Conservation (phyloP, 805 yeast species). For the Spathaspora sp. region DNA sequence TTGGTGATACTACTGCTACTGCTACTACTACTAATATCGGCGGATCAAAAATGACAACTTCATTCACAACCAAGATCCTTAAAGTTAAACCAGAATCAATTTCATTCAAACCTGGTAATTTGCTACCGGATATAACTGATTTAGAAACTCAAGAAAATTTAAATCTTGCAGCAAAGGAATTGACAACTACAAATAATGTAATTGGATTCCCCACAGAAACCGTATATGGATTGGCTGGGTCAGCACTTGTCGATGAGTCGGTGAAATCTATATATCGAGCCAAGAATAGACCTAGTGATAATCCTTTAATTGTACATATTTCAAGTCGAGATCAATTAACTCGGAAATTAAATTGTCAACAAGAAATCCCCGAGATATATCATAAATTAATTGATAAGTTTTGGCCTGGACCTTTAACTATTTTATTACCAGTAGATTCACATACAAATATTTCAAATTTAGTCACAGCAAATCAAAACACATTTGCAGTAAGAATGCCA, state of each 20-base stretch:
- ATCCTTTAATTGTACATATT: constrained; percentile 89
- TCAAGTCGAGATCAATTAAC: constrained; percentile 72
- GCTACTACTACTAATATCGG: background rate
- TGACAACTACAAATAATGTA: constrained; percentile 50
- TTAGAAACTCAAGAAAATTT: constrained; percentile 49
- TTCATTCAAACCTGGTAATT: constrained; percentile 40
- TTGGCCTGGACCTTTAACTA: constrained; percentile 98
- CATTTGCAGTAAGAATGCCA: constrained; percentile 92
- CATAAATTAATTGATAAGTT: constrained; percentile 57
- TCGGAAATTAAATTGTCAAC: constrained; percentile 42
- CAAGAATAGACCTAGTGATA: constrained; percentile 92
- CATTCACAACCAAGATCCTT: constrained; percentile 36
- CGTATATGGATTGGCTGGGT: constrained; percentile 93
- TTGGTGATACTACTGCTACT: background rate
- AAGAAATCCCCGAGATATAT: constrained; percentile 66
- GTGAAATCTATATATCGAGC: constrained; percentile 79
- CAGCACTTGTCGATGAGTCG: constrained; percentile 68
- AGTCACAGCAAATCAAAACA: constrained; percentile 84
- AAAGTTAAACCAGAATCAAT: constrained; percentile 55
- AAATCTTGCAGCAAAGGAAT: constrained; percentile 53
- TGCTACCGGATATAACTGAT: constrained; percentile 47
- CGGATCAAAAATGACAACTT: background rate
- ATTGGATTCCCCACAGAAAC: constrained; percentile 98
- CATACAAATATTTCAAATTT: constrained; percentile 56
- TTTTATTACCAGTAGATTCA: constrained; percentile 61